phyloP scores from a whole-genome alignment of 2,329 filamentous ascomycete genomes.

The Tolypocladium tropicale region DNA sequence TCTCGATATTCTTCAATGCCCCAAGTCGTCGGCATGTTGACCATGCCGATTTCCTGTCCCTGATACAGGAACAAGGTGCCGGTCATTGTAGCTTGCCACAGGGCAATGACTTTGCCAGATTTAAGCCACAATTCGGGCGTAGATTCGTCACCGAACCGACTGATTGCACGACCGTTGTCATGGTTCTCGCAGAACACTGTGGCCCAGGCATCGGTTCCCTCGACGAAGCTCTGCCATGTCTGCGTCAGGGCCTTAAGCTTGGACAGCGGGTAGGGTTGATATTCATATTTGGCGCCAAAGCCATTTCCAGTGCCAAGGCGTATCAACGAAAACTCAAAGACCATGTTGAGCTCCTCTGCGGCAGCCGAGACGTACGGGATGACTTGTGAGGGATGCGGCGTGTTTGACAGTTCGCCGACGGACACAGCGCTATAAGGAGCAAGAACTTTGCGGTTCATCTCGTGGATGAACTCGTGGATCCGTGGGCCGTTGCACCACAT shows the following conservation, averaged over 20 bases:
- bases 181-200: constrained; percentile 56
- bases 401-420: constrained; percentile 52
- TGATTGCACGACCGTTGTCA: constrained; percentile 48
- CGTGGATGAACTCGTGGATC: constrained; percentile 50
- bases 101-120: constrained; percentile 42
- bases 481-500: constrained; percentile 52
- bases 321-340: constrained; percentile 50
- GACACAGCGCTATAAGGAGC: constrained; percentile 47
- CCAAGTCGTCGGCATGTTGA: constrained; percentile 42
- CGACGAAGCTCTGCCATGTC: constrained; percentile 39
- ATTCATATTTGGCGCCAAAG: constrained; percentile 36
- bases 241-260: constrained; percentile 32
- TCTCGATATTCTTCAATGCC: constrained; percentile 42
- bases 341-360: constrained; percentile 48
- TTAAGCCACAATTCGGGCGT: constrained; percentile 30
- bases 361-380: constrained; percentile 43
- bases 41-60: constrained; percentile 53
- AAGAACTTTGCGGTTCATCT: constrained; percentile 44
- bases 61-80: constrained; percentile 50
- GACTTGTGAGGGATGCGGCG: constrained; percentile 39
- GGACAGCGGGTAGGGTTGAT: constrained; percentile 33
- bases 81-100: constrained; percentile 36
- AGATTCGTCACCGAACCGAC: constrained; percentile 34
- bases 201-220: constrained; percentile 43
- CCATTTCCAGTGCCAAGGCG: constrained; percentile 39